Conservation (phyloP, 495 filamentous ascomycete genomes). For the Aspergillus ellipticus region DNA sequence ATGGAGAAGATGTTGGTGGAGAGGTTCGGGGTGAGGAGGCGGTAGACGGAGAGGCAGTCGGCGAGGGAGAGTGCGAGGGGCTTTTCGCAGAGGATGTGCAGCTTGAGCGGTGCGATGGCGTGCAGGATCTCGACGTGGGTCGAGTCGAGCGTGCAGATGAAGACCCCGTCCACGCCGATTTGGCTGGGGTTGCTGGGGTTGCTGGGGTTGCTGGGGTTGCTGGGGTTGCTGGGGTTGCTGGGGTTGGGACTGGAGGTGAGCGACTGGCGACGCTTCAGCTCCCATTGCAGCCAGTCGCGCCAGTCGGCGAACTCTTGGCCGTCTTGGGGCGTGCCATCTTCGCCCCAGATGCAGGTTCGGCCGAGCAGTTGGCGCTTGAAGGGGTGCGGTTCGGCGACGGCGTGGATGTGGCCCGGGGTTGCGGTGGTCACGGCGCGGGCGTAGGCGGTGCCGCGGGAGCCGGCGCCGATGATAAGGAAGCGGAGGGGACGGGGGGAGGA, state of each 20-base stretch:
- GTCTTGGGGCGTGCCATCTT: slow-evolving; percentile 32
- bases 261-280: slow-evolving; percentile 47
- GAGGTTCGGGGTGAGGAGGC: slow-evolving; percentile 37
- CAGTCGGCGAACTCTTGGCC: slow-evolving; percentile 69
- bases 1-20: slow-evolving; percentile 65
- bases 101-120: slow-evolving; percentile 59
- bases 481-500: slow-evolving; percentile 21
- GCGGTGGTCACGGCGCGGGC: slow-evolving; percentile 59
- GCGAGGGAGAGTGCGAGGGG: slow-evolving; percentile 74
- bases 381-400: slow-evolving; percentile 76
- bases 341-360: slow-evolving; percentile 63
- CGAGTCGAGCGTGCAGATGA: slow-evolving; percentile 87
- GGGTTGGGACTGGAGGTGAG: not conserved
- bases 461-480: slow-evolving; percentile 82
- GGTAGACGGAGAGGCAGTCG: slow-evolving; percentile 73
- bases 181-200: not conserved
- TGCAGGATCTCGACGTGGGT: slow-evolving; percentile 76
- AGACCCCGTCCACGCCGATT: slow-evolving; percentile 65
- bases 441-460: slow-evolving; percentile 77
- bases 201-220: too few relatives aligned
- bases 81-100: slow-evolving; percentile 95
- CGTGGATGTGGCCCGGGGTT: slow-evolving; percentile 61
- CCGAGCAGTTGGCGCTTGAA: slow-evolving; percentile 72
- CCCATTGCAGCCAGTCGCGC: slow-evolving; percentile 67
- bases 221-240: slow-evolving; percentile 4